phyloP scores from a whole-genome alignment of 371 early-diverging fungal genomes.

The Blakeslea trispora region DNA sequence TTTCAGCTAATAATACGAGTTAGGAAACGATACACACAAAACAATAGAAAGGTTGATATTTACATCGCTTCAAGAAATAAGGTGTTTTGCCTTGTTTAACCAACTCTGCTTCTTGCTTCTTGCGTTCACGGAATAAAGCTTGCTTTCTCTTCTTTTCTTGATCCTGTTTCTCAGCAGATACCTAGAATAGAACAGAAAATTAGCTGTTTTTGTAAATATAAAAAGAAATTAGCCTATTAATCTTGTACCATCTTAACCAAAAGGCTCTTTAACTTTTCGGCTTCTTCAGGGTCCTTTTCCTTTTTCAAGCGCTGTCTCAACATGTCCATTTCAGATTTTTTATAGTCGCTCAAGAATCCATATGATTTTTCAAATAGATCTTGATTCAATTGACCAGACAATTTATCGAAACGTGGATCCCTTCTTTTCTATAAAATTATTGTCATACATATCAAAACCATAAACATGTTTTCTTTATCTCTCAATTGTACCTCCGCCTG shows the following conservation, averaged over 20 bases:
- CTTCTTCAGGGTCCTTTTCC: conserved; percentile 59
- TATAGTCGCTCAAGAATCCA: conserved; percentile 76
- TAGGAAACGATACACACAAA: not conserved
- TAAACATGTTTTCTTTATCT: not conserved
- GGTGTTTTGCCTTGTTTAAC: conserved; percentile 87
- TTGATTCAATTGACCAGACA: conserved; percentile 82
- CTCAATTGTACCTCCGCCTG: conserved; percentile 46
- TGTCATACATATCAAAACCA: not conserved
- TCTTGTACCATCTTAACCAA: conserved; percentile 62
- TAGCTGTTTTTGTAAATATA: conserved; percentile 15
- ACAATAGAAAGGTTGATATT: conserved; percentile 18
- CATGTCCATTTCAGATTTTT: conserved; percentile 68
- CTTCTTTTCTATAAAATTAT: conserved; percentile 58
- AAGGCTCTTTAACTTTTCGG: conserved; percentile 47
- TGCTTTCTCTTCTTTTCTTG: conserved; percentile 65
- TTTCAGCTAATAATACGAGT: conserved; percentile 56
- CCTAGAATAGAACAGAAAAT: conserved; percentile 13
- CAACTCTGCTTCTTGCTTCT: conserved; percentile 77
- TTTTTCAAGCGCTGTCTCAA: conserved; percentile 64
- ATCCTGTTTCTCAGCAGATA: conserved; percentile 37
- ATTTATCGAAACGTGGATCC: conserved; percentile 89
- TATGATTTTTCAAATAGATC: conserved; percentile 88
- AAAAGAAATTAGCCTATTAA: conserved; percentile 23
- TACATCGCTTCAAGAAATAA: conserved; percentile 86
- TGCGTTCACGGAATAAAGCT: conserved; percentile 70